Evolutionary conservation across 2,329 filamentous ascomycete species (phyloP), one percentile per base, ranked within the genome.

Genomic region (Penicillium sp.): DNA sequence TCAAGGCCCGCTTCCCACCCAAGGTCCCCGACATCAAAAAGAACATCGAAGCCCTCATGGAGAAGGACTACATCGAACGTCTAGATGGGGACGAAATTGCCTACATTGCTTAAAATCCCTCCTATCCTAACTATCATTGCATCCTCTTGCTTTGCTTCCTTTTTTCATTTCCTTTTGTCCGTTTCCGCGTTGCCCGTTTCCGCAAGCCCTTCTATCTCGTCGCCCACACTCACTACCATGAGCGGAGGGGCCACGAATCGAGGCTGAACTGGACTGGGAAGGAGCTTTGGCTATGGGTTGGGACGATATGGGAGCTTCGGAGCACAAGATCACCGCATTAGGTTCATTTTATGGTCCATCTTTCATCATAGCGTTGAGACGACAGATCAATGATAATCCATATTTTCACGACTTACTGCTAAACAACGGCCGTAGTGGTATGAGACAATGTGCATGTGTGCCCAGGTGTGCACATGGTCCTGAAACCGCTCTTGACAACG

Each of bases 11-110:
- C 36, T 99, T 99, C 74, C 86, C 91, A 51, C 94, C 94, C 36
- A 95, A 95, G 76, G 83, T 99, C 27, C 81, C 84, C 14, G 94
- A 99, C 64, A 99, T 99, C 82, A 99, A 99, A 80, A 99, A 97
- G 79, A 96, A 94, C 74, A 97, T 99, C 70, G 94, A 99, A 74
- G 96, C 96, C 59, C 81, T 99, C 36, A 86, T 99, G 59, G 94
- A 99, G 79, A 99, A 99, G 80, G 94, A 99, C 73, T 99, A 99
- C 67, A 83, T 99, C 44, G 94, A 99, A 79, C 89, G 94, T 51
- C 77, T 97, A 52, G 94, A 97, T 43, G 91, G 90, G 48, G 94
- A 97, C 67, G 91, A 96, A 69, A 82, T 99, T 54, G 90, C 92
- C 51, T 97, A 97, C 73, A 85, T 97, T 60, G 92, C 92, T 64